Base-by-base conservation (phyloP, 148 eudicot genomes). In the Hydrangea macrophylla region DNA sequence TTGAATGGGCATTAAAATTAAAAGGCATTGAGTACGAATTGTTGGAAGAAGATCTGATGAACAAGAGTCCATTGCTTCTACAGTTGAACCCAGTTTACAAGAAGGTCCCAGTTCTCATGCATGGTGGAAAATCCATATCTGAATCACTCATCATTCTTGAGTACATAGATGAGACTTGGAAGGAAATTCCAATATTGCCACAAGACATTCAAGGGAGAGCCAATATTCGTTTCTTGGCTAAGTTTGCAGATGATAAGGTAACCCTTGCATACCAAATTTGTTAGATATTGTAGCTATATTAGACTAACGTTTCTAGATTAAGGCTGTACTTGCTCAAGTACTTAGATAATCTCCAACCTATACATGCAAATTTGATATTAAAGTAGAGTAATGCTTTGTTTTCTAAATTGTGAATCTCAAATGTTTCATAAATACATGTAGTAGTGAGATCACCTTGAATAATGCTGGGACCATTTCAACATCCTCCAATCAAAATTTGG, bases 171-270 rank as follows among this genome's bases (percentile, higher is more conserved):
- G 48, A 42, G 48, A 42, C 48, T 9, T 42, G 48, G 48, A 42
- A 42, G 3, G 1, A 42, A 2, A 42, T 11, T 42, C 48, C 48
- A 2, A 42, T 42, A 1, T 42, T 42, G 48, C 48, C 48, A 42
- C 17, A 42, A 42, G 17, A 18, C 17, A 15, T 18, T 11, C 18
- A 7, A 18, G 48, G 17, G 48, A 11, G 48, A 42, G 48, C 48
- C 17, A 0, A 42, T 18, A 42, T 42, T 20, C 13, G 67, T 7
- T 64, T 64, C 7, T 42, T 18, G 57, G 68, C 68, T 45, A 65
- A n/a, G 2, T 50, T 65, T 65, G 20, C 48, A 11, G 68, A 65
- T 20, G 40, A 65, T n/a, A 65, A 65, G 68, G 58, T 42, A 2
- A 12, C 48, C 9, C 17, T 42, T n/a, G n/a, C n/a, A n/a, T n/a